Evolutionary conservation across 306 rosid genomes (phyloP), one percentile per base, ranked within the genome.

Genomic region (Trifolium fragiferum): DNA sequence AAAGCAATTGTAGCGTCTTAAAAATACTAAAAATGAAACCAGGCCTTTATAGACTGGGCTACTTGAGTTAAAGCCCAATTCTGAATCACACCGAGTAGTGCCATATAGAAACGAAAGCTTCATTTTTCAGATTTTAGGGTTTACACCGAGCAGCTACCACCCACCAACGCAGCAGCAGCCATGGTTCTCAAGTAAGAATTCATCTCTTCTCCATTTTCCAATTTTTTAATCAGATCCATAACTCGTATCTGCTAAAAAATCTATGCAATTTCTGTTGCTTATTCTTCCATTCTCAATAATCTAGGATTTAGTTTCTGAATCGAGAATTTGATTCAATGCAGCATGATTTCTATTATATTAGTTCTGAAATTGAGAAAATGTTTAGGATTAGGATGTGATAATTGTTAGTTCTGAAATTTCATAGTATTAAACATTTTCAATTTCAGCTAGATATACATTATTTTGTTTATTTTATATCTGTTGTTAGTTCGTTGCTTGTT

Each of bases 171-270:
- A 10, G 78, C 66, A 72, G 81, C 78, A 69, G 86, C 87, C 83
- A 92, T 92, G 96, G 97, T 92, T 68, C 93, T 92, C 84, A 92
- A 92, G 97, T 90, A 51, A 9, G 88, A 46, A 21, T 69, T 54
- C 63, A 7, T 27, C 18, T 2, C 10, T 16, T 55, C 49, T 70
- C 10, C 41, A 2, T 37, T 23, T 57, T 68, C 15, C 10, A 13
- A 2, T 6, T 10, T 50, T 1, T 16, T n/a, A n/a, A 16, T 13
- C 33, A 6, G n/a, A 33, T 47, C 54, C 19, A 6, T 47, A 46
- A 46, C 16, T 44, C 2, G 51, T 44, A n/a, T 0, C 4, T 41
- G 11, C 46, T 41, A 4, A 3, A 41, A 41, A 33, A 1, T 11
- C 30, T 25, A 27, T 40, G 25, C 15, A 23, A 4, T 5, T 19